Conservation (phyloP, 1,284 basidiomycete species). For the Ceratobasidium papillatum region DNA sequence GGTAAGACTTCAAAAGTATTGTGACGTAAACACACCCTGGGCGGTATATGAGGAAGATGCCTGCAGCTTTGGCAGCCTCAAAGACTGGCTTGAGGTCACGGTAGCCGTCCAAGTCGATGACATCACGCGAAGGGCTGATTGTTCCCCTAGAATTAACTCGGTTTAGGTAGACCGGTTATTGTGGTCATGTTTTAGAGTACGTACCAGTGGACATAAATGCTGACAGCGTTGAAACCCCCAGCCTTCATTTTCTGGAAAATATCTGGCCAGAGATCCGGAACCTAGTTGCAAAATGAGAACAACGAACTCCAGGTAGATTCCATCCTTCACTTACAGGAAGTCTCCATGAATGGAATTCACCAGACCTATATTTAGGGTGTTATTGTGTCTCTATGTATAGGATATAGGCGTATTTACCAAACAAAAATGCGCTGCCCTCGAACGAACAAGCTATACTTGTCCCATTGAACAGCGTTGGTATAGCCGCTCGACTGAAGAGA, state of each 20-base stretch:
- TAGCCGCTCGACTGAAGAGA: conserved; percentile 12
- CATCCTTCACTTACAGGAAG: conserved; percentile 57
- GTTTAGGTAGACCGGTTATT: no score
- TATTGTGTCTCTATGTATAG: not conserved
- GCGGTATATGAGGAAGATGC: conserved; percentile 70
- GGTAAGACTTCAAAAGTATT: not conserved
- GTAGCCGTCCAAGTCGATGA: conserved; percentile 74
- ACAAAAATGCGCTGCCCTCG: conserved; percentile 65
- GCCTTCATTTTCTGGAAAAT: conserved; percentile 84
- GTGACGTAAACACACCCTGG: conserved; percentile 57
- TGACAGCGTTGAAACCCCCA: conserved; percentile 77
- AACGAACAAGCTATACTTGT: conserved; percentile 65
- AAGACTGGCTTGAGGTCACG: conserved; percentile 73
- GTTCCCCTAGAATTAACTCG: conserved; percentile 72
- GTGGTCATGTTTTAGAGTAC: not conserved
- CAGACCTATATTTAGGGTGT: conserved; percentile 48
- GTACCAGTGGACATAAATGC: conserved; percentile 67
- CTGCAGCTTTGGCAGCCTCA: conserved; percentile 65
- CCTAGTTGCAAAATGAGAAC: conserved; percentile 46
- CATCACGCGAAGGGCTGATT: conserved; percentile 74
- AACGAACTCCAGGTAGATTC: not conserved
- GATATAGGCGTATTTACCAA: conserved; percentile 45
- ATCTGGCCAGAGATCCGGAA: conserved; percentile 81
- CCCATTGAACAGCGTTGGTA: conserved; percentile 59
- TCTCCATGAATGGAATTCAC: conserved; percentile 86